phyloP scores from a whole-genome alignment of 2,329 filamentous ascomycete genomes.

The Cladosporium sp. region DNA sequence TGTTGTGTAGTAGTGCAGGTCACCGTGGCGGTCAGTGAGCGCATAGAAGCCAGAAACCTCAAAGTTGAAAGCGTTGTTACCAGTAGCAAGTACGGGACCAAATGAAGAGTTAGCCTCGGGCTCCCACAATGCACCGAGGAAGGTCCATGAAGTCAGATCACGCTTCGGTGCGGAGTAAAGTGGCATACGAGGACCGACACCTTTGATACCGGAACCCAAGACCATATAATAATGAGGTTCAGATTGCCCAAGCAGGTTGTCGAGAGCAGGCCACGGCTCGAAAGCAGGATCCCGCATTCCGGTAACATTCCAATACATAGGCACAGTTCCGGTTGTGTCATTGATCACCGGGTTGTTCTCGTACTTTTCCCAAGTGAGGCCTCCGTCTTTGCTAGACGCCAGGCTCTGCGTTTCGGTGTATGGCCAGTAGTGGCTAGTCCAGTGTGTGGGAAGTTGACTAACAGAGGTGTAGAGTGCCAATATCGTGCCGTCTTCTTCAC shows the following conservation, averaged over 20 bases:
- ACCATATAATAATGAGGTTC: slow-evolving; percentile 45
- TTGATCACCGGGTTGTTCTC: slow-evolving; percentile 43
- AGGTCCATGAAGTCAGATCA: slow-evolving; percentile 44
- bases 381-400: slow-evolving; percentile 44
- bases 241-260: slow-evolving; percentile 36
- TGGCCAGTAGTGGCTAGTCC: slow-evolving; percentile 38
- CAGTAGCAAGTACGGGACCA: slow-evolving; percentile 39
- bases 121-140: slow-evolving; percentile 45
- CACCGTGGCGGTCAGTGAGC: slow-evolving; percentile 38
- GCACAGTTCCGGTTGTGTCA: slow-evolving; percentile 29
- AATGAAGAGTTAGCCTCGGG: slow-evolving; percentile 39
- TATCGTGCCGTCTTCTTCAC: slow-evolving; percentile 43
- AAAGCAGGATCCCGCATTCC: slow-evolving; percentile 37
- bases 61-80: slow-evolving; percentile 44
- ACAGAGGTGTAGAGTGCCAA: slow-evolving; percentile 46
- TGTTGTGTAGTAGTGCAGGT: slow-evolving; percentile 41
- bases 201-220: slow-evolving; percentile 45
- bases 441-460: slow-evolving; percentile 42
- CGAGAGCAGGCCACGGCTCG: slow-evolving; percentile 36
- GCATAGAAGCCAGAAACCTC: slow-evolving; percentile 47
- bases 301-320: slow-evolving; percentile 44
- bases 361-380: slow-evolving; percentile 44
- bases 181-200: slow-evolving; percentile 43
- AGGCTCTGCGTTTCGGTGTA: slow-evolving; percentile 45
- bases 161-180: slow-evolving; percentile 42